These are phyloP conservation scores for Cochlearia excelsa DNA, from an alignment of 345 rosid genomes.

Conservation along the genomic window DNA sequence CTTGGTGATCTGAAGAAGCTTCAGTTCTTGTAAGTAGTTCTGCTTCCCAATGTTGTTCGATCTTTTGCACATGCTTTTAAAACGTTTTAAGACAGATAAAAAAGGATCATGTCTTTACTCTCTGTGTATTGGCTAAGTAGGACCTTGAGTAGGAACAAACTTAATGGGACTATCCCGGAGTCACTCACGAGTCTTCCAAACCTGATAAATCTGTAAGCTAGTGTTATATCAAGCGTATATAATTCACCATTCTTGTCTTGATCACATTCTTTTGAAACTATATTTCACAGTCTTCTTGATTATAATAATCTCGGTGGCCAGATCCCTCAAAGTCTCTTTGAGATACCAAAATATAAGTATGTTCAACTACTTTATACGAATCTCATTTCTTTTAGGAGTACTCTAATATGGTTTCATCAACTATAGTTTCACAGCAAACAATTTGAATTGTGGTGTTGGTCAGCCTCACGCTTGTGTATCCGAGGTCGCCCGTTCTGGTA, in stretches of 20 bases:
- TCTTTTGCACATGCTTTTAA: background rate
- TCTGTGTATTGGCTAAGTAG: slow-evolving; percentile 41
- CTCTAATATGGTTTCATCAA: slow-evolving; percentile 24
- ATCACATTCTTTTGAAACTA: background rate
- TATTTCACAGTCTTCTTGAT: slow-evolving; percentile 66
- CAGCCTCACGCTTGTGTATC: slow-evolving; percentile 49
- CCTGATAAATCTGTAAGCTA: slow-evolving; percentile 77
- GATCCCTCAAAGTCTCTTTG: slow-evolving; percentile 67
- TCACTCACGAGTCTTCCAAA: slow-evolving; percentile 58
- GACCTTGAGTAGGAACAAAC: slow-evolving; percentile 84
- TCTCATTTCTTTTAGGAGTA: slow-evolving; percentile 1
- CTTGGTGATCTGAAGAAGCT: slow-evolving; percentile 81
- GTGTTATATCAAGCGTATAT: background rate
- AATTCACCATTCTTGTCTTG: background rate
- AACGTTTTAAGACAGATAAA: slow-evolving; percentile 19
- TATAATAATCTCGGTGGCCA: slow-evolving; percentile 71
- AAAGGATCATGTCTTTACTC: slow-evolving; percentile 15
- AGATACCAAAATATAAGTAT: slow-evolving; percentile 73
- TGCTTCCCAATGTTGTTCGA: background rate
- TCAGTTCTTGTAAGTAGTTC: slow-evolving; percentile 79
- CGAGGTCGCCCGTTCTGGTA: slow-evolving; percentile 56
- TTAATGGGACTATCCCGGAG: slow-evolving; percentile 67
- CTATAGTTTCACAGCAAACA: slow-evolving; percentile 78
- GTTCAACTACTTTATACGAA: slow-evolving; percentile 19
- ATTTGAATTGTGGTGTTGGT: slow-evolving; percentile 58